A percentile compares a stretch with the other conserved stretches of the same genome.
Evolutionary conservation across 2,329 filamentous ascomycete genomes (phyloP).

Genomic region (Pyrenophora teres): DNA sequence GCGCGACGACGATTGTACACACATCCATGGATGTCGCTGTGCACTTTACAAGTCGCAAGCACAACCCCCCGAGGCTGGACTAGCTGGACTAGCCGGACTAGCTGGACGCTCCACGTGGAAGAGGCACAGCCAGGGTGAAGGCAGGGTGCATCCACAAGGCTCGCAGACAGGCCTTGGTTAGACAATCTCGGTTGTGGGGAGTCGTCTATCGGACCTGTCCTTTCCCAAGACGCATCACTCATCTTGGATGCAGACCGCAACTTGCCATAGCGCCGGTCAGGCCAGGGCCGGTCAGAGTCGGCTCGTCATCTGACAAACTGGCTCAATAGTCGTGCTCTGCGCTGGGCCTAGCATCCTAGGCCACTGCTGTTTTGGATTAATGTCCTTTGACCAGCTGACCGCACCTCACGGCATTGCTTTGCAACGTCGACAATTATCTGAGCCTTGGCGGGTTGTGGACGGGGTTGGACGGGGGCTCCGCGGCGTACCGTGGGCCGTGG

Average conservation of each 20-base stretch:
- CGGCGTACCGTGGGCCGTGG: conserved; percentile 6
- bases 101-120: conserved; percentile 23
- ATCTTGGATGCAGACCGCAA: conserved; percentile 25
- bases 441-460: conserved; percentile 16
- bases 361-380: conserved; percentile 22
- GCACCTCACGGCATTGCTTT: conserved; percentile 11
- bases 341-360: conserved; percentile 12
- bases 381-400: conserved; percentile 25
- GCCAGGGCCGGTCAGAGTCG: conserved; percentile 25
- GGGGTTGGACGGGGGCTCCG: conserved; percentile 9
- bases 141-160: conserved; percentile 17
- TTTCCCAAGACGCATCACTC: conserved; percentile 4
- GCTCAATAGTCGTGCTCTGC: conserved; percentile 8
- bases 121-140: conserved; percentile 7
- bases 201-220: conserved; percentile 17
- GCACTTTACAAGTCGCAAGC: background rate
- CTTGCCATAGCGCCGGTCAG: conserved; percentile 25
- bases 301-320: conserved; percentile 19
- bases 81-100: background rate
- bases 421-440: conserved; percentile 8
- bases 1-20: conserved; percentile 22
- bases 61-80: no score
- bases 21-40: conserved; percentile 7
- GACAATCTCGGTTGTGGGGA: conserved; percentile 21
- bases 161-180: conserved; percentile 8